Evolutionary conservation across 495 filamentous ascomycete species (phyloP), one percentile per base, ranked within the genome.

Genomic region (Cudoniella acicularis): DNA sequence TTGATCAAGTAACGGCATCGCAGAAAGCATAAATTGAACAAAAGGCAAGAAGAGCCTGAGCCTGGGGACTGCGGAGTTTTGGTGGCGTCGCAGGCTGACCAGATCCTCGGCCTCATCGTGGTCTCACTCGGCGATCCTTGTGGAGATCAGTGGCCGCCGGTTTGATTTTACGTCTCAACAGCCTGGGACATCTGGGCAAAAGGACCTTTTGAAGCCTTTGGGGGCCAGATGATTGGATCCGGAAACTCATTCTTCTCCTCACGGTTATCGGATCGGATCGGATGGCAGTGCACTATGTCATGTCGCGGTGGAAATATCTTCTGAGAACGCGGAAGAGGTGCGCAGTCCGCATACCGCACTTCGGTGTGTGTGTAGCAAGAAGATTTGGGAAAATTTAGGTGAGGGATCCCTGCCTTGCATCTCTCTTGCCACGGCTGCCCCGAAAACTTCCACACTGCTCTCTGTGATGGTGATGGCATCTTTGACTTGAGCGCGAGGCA

Each of bases 61-160:
- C 6, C 4, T 4, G 13, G 30, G 13, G 30, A 36, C 30, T 36
- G 4, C 13, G 30, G 13, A 6, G 30, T 36, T 52, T 27, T 52
- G 21, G 49, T 52, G 49, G 49, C 49, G 49, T 20, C 9, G 36
- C 9, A 27, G 4, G 48, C 26, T 20, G 30, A 36, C n/a, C 24
- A 40, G 24, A 25, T 13, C 23, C 42, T 60, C 58, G 58, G 58
- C 43, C 59, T 56, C 30, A 30, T 52, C 56, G 16, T 59, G 48
- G 45, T 49, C 49, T 49, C 18, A 10, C 46, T 23, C 1, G 6
- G n/a, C 21, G 13, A 55, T 18, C 52, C 58, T 52, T 55, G 58
- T 55, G 58, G 18, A 49, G 52, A 61, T 56, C 52, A n/a, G 27
- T 6, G n/a, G 27, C 30, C 30, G 30, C 4, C 13, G 30, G 4